Conservation (phyloP, 257 asterid genomes). For the Dorcoceras hygrometricum region DNA sequence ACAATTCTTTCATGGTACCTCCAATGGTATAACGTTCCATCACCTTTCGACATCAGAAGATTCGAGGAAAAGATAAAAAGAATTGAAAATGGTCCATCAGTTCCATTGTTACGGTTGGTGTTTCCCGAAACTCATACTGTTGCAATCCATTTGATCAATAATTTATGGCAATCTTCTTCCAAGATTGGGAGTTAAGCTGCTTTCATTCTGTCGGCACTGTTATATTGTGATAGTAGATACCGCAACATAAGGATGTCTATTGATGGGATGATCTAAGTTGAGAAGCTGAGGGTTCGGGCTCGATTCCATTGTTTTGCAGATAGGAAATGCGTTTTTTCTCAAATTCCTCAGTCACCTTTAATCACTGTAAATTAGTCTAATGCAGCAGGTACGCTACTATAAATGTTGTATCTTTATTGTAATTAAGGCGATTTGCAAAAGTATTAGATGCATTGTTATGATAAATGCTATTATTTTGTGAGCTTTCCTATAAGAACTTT, state of each 20-base stretch:
- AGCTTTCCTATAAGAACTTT: no score
- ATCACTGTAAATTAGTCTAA: neutral
- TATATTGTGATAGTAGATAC: neutral
- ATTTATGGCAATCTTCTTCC: conserved; percentile 25
- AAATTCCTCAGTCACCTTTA: neutral
- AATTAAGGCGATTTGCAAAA: neutral
- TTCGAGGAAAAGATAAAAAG: conserved; percentile 49
- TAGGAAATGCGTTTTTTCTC: neutral
- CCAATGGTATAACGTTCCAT: conserved; percentile 72
- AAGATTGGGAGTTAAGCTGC: conserved; percentile 23
- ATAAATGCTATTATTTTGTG: no score
- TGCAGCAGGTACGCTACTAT: neutral
- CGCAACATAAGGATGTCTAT: no score
- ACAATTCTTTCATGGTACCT: conserved; percentile 74
- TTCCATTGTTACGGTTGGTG: conserved; percentile 67
- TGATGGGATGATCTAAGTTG: neutral
- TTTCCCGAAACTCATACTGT: conserved; percentile 68
- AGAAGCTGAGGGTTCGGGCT: neutral
- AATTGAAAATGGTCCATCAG: conserved; percentile 31
- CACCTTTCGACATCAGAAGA: conserved; percentile 44
- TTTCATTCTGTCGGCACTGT: neutral
- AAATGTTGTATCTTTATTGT: neutral
- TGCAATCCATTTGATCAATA: conserved; percentile 52
- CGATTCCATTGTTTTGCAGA: neutral
- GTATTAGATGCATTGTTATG: no score